These are phyloP conservation scores for Saxophila tyrrhenica DNA, from an alignment of 495 filamentous ascomycete species.

Conservation along the genomic window DNA sequence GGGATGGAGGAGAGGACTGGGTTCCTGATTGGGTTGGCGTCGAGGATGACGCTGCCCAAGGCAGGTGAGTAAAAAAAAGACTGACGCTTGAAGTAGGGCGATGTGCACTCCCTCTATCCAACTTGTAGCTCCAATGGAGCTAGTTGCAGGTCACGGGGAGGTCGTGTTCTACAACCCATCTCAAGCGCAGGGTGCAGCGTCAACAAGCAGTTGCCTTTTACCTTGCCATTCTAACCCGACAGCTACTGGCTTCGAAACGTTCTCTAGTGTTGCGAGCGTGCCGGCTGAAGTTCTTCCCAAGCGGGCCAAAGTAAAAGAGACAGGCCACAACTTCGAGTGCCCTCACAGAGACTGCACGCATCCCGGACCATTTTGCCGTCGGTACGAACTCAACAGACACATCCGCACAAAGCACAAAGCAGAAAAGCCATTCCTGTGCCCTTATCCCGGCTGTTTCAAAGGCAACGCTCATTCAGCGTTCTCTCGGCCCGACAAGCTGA, in stretches of 20 bases:
- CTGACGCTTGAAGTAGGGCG: background rate
- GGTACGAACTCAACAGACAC: background rate
- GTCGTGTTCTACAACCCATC: no score
- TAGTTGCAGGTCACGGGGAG: no score
- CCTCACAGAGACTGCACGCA: background rate
- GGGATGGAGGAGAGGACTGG: background rate
- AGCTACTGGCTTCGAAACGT: no score
- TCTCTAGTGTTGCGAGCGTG: no score
- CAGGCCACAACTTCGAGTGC: background rate
- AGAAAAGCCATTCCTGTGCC: background rate
- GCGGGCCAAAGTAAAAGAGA: no score
- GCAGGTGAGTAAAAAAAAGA: constrained; percentile 2
- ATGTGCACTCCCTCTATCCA: background rate
- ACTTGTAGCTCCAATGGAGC: no score
- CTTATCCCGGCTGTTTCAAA: background rate
- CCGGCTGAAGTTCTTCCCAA: no score
- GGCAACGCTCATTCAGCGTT: background rate
- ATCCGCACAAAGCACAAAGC: background rate
- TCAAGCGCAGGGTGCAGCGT: no score
- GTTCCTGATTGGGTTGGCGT: background rate
- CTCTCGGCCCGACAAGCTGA: background rate
- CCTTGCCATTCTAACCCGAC: no score
- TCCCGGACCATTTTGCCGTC: background rate
- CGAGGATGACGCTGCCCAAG: background rate
- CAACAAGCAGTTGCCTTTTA: no score